Conservation (phyloP, 73 alveolate genomes). For the Uronychia binucleata region DNA sequence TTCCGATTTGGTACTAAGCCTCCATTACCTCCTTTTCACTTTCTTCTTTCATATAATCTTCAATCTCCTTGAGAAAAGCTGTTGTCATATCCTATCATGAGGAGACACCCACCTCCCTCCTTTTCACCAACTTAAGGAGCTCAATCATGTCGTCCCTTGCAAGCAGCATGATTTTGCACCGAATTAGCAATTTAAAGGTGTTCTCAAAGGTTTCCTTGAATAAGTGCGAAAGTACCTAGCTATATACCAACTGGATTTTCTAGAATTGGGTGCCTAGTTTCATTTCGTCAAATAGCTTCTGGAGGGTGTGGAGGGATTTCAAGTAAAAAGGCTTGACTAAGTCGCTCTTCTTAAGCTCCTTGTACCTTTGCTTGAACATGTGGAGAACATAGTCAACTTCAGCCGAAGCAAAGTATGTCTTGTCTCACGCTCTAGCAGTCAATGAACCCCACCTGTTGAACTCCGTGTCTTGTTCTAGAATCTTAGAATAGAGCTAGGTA, state of each 20-base stretch:
- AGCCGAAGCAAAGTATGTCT: not conserved
- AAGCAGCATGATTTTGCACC: not conserved
- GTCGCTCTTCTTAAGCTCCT: conserved; percentile 55
- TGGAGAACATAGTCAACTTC: conserved; percentile 57
- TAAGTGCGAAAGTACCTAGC: not conserved
- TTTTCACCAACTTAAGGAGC: not conserved
- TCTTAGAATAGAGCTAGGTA: not conserved
- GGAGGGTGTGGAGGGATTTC: conserved; percentile 42
- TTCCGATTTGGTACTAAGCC: not conserved
- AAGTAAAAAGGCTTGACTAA: conserved; percentile 51
- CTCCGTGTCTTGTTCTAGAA: not conserved
- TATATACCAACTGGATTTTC: not conserved
- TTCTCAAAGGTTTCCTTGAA: not conserved
- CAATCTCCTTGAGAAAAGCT: not conserved
- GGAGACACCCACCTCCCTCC: not conserved
- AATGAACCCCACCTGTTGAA: not conserved
- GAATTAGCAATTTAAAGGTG: not conserved
- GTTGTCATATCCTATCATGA: not conserved
- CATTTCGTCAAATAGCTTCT: not conserved
- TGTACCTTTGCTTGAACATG: conserved; percentile 54
- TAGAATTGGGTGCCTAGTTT: not conserved
- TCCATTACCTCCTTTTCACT: not conserved
- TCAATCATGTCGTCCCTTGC: not conserved
- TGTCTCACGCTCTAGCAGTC: not conserved
- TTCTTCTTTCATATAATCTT: not conserved